Evolutionary conservation across 2,329 filamentous ascomycete species (phyloP), one percentile per base, ranked within the genome.

Genomic region (Colletotrichum lindemuthianum): DNA sequence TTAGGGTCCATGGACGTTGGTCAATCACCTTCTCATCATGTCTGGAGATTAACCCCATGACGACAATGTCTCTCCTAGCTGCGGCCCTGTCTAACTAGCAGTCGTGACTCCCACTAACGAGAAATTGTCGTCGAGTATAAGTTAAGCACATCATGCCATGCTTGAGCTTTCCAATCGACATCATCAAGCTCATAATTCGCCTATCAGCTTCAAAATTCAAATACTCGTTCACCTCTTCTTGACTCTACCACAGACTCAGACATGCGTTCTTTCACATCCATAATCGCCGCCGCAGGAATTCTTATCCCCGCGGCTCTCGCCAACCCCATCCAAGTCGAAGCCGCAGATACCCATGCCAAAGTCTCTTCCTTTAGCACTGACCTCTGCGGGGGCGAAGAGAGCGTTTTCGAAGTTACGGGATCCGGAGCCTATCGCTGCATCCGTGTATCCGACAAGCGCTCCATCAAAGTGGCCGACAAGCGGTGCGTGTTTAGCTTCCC

Each of bases 401-500:
- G 43, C 13, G 41, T 34, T 9, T 55, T 55, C 6, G 58, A 60
- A 37, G 41, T 60, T n/a, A 60, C 50, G 8, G 50, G 58, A 9
- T 24, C 16, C 24, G 58, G 58, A 4, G 34, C 58, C 4, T n/a
- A 33, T 12, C 58, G 58, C 7, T 60, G 58, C 36, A 55, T 54
- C n/a, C 12, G 41, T 7, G 36, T 60, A 3, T 32, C 16, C 5
- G 41, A 55, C 9, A 53, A 45, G 16, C 34, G 50, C 6, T 60
- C 58, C 24, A 60, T 60, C 12, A 60, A 55, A 43, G 58, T 48
- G 11, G 39, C 41, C 8, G 49, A 55, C 2, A 60, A 55, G 58
- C 51, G 41, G 58, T 60, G 33, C 2, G 40, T 6, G 13, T 4
- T 7, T 9, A 2, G n/a, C 6, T 15, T 6, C 8, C 11, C 2